A percentile compares a stretch with the other conserved stretches of the same genome.
Evolutionary conservation across 2,329 filamentous ascomycete species (phyloP).

Genomic region (Pestalotiopsis sp.): DNA sequence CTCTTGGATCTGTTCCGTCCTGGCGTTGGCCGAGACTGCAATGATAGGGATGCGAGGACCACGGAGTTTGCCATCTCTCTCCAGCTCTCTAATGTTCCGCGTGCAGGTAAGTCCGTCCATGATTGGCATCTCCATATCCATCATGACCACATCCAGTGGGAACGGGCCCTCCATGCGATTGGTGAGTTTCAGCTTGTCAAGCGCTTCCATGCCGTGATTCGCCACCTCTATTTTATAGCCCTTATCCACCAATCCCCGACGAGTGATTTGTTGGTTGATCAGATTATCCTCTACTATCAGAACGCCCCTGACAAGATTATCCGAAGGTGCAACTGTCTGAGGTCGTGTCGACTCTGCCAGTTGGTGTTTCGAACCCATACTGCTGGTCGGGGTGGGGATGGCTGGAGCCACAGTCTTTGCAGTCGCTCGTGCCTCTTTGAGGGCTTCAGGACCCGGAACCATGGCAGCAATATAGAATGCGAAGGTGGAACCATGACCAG

Average conservation of each 20-base stretch:
- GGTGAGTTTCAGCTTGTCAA: slow-evolving; percentile 40
- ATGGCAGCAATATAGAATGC: slow-evolving; percentile 69
- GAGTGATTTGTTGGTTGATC: slow-evolving; percentile 67
- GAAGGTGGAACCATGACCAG: slow-evolving; percentile 71
- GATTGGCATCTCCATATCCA: slow-evolving; percentile 79
- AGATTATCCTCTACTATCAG: slow-evolving; percentile 69
- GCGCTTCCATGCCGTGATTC: slow-evolving; percentile 64
- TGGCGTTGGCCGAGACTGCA: slow-evolving; percentile 69
- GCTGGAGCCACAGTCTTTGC: slow-evolving; percentile 36
- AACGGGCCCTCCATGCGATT: slow-evolving; percentile 27
- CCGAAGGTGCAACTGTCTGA: slow-evolving; percentile 15
- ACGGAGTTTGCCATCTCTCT: slow-evolving; percentile 53
- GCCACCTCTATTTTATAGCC: slow-evolving; percentile 63
- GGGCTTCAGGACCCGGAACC: slow-evolving; percentile 41
- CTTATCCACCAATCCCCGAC: slow-evolving; percentile 59
- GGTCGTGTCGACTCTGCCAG: slow-evolving; percentile 1
- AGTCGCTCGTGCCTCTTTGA: slow-evolving; percentile 42
- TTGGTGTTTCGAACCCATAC: slow-evolving; percentile 10
- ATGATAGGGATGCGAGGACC: slow-evolving; percentile 63
- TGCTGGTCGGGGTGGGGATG: slow-evolving; percentile 22
- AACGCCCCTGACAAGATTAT: slow-evolving; percentile 46
- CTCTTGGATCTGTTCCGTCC: slow-evolving; percentile 60
- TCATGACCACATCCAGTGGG: slow-evolving; percentile 64
- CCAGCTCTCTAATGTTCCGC: slow-evolving; percentile 63
- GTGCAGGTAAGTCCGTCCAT: slow-evolving; percentile 73